Evolutionary conservation across 768 basidiomycete species (phyloP).

Genomic region (Kwoniella bestiolae): DNA sequence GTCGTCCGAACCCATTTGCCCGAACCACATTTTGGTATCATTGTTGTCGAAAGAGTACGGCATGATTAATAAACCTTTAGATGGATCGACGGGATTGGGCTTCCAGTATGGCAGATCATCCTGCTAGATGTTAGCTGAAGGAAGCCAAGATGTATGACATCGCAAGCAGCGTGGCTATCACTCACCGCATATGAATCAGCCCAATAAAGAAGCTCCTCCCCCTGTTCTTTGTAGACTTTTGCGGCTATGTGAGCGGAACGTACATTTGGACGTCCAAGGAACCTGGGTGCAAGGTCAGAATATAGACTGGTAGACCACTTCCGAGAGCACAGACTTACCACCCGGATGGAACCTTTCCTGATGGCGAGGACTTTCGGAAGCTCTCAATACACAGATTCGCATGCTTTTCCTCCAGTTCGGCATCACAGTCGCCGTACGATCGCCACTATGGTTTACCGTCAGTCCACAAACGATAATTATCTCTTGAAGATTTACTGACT

Average conservation of each 20-base stretch:
- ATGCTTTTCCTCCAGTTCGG: constrained; percentile 26
- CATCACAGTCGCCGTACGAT: neutral
- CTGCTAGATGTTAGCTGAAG: no score
- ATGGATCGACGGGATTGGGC: constrained; percentile 6
- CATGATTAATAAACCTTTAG: constrained; percentile 26
- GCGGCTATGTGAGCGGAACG: constrained; percentile 22
- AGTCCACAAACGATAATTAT: no score
- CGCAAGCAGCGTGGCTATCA: neutral
- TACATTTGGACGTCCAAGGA: constrained; percentile 8
- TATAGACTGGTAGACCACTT: constrained; percentile 15
- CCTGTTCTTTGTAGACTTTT: constrained; percentile 36
- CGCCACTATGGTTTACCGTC: constrained; percentile 17
- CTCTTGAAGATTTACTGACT: neutral
- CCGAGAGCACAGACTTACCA: neutral
- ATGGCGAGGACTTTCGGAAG: constrained; percentile 24
- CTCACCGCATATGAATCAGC: constrained; percentile 21
- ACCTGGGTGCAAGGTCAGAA: neutral
- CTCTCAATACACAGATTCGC: constrained; percentile 21
- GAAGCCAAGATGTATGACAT: no score
- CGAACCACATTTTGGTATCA: constrained; percentile 21
- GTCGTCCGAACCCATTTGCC: constrained; percentile 13
- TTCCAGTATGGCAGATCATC: constrained; percentile 36
- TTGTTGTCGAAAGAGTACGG: constrained; percentile 31
- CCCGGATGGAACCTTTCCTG: constrained; percentile 18
- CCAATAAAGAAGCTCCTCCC: constrained; percentile 20